Evolutionary conservation across 805 yeast species (phyloP).

Genomic region (Metschnikowia cubensis): DNA sequence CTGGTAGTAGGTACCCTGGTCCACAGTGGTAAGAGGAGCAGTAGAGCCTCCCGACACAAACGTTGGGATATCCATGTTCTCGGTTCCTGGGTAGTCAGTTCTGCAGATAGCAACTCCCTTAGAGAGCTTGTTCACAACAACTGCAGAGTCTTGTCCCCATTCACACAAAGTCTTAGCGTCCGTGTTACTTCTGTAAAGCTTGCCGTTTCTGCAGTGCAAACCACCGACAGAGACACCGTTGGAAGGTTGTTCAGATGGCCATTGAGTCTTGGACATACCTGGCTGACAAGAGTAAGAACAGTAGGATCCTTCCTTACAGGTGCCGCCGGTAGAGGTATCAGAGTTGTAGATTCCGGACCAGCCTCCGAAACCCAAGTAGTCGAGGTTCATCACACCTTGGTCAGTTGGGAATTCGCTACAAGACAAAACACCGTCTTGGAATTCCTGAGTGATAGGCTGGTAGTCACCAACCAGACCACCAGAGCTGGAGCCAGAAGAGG

Average conservation of each 20-base stretch:
- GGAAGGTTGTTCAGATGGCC: conserved; percentile 86
- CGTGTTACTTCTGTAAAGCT: conserved; percentile 76
- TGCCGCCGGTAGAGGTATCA: conserved; percentile 57
- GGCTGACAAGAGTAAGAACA: conserved; percentile 98
- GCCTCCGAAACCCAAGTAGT: conserved; percentile 75
- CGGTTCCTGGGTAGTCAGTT: conserved; percentile 99
- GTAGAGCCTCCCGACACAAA: conserved; percentile 63
- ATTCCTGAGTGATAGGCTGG: conserved; percentile 53
- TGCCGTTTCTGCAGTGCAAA: conserved; percentile 77
- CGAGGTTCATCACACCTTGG: conserved; percentile 75
- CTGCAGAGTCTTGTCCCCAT: conserved; percentile 76
- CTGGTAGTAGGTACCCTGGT: conserved; percentile 65
- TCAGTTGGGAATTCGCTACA: conserved; percentile 76
- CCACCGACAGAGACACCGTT: conserved; percentile 95
- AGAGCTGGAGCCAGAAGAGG: conserved; percentile 35
- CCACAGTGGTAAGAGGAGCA: conserved; percentile 72
- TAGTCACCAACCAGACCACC: conserved; percentile 59
- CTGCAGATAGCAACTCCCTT: conserved; percentile 86
- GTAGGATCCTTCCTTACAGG: conserved; percentile 85
- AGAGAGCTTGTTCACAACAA: conserved; percentile 59
- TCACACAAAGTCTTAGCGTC: conserved; percentile 69
- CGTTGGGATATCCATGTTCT: conserved; percentile 96
- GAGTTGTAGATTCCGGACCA: conserved; percentile 70
- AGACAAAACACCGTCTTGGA: conserved; percentile 66
- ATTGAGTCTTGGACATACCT: conserved; percentile 98